Percentiles rank a stretch among this genome's conserved stretches.
phyloP scores from a whole-genome alignment of 192 early-diverging fungal genomes.

The Entomortierella lignicola region DNA sequence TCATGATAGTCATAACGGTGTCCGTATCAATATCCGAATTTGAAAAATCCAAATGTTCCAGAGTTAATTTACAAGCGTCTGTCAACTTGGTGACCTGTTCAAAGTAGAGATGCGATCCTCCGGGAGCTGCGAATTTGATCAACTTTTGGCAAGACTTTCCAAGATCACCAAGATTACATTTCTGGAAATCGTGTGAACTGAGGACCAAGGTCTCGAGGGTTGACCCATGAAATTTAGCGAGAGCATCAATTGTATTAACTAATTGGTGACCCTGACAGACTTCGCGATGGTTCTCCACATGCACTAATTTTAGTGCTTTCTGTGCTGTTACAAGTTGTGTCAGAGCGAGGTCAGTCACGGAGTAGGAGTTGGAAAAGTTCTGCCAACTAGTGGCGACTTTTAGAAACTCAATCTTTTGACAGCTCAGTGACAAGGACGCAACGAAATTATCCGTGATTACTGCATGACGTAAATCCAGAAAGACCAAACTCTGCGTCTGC shows the following conservation, averaged over 20 bases:
- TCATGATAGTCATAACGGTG: conserved; percentile 28
- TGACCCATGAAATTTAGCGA: conserved; percentile 17
- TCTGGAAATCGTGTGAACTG: conserved; percentile 51
- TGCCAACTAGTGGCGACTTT: conserved; percentile 49
- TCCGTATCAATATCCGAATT: conserved; percentile 53
- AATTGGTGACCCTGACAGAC: conserved; percentile 47
- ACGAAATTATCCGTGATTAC: conserved; percentile 29
- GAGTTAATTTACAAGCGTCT: conserved; percentile 39
- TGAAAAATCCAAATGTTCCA: conserved; percentile 53
- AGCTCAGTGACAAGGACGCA: conserved; percentile 26
- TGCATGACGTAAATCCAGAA: conserved; percentile 41
- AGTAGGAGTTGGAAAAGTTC: conserved; percentile 31
- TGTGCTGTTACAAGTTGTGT: conserved; percentile 26
- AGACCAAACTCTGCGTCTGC: conserved; percentile 42
- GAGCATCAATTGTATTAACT: conserved; percentile 19
- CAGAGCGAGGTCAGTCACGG: conserved; percentile 36
- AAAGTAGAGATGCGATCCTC: conserved; percentile 31
- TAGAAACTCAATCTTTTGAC: conserved; percentile 40
- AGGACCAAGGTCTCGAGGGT: conserved; percentile 37
- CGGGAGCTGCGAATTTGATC: conserved; percentile 38
- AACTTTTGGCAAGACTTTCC: conserved; percentile 38
- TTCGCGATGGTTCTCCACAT: conserved; percentile 48
- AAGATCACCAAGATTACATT: conserved; percentile 27
- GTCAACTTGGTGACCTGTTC: conserved; percentile 32
- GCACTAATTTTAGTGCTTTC: conserved; percentile 17